These are phyloP conservation scores for Trifolium dubium DNA, from an alignment of 306 rosid species.

Conservation along the genomic window DNA sequence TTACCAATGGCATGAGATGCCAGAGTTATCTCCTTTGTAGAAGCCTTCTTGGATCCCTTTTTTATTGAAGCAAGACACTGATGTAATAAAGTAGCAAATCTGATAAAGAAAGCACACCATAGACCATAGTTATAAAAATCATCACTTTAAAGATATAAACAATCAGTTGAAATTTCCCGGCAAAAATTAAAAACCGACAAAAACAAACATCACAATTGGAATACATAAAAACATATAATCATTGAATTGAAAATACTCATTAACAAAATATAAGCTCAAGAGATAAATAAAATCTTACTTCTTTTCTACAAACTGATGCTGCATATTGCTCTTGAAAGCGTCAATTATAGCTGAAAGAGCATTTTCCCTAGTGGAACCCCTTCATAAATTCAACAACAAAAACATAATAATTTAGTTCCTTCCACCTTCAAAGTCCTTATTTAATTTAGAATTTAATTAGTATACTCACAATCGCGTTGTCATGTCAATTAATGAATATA, in stretches of 20 bases:
- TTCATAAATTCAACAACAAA: constrained; percentile 40
- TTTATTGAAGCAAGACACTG: constrained; percentile 79
- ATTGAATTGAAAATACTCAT: background rate
- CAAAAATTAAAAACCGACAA: background rate
- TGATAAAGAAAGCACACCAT: constrained; percentile 40
- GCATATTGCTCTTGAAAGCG: constrained; percentile 71
- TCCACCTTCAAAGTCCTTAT: constrained; percentile 31
- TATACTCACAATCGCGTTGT: no score
- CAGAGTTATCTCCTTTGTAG: constrained; percentile 75
- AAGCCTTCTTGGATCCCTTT: constrained; percentile 80
- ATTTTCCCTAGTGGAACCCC: constrained; percentile 87
- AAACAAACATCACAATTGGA: background rate
- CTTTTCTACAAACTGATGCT: constrained; percentile 78
- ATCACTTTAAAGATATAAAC: background rate
- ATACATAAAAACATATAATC: background rate
- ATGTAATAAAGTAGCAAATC: constrained; percentile 89
- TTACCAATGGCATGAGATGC: constrained; percentile 85
- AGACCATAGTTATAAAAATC: constrained; percentile 29
- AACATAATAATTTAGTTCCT: background rate
- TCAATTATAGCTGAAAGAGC: constrained; percentile 68
- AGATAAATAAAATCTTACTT: constrained; percentile 59
- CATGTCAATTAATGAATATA: no score
- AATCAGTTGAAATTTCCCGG: background rate
- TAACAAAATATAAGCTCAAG: background rate
- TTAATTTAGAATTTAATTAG: background rate